Conservation (phyloP, 306 rosid genomes). For the Chamaecrista fasciculata region DNA sequence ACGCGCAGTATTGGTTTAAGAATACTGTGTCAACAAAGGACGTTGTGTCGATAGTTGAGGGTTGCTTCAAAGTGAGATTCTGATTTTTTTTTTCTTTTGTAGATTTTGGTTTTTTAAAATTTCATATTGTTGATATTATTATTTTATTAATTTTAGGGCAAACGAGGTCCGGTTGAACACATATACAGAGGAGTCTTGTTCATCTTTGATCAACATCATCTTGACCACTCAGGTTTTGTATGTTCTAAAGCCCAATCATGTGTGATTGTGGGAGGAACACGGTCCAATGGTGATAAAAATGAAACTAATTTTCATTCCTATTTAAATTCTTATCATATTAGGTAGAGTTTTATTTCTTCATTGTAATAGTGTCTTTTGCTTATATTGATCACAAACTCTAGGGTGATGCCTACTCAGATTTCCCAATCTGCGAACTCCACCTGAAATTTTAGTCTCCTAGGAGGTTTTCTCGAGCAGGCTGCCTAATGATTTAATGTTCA, state of each 20-base stretch:
- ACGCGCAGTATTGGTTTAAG: constrained; percentile 73
- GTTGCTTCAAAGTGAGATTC: constrained; percentile 86
- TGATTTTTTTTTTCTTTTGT: constrained; percentile 30
- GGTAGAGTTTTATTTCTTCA: background rate
- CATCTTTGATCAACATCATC: constrained; percentile 89
- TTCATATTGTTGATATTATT: constrained; percentile 9
- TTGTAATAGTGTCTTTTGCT: constrained; percentile 1
- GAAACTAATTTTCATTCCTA: constrained; percentile 37
- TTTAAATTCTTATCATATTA: background rate
- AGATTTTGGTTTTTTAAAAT: constrained; percentile 25
- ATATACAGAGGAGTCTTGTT: constrained; percentile 85
- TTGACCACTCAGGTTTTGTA: constrained; percentile 97
- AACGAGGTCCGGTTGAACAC: constrained; percentile 98
- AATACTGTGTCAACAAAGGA: constrained; percentile 79
- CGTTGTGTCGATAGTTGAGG: constrained; percentile 81
- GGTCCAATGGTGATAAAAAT: constrained; percentile 79
- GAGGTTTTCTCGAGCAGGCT: constrained; percentile 78
- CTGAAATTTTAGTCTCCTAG: constrained; percentile 76
- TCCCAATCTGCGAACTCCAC: constrained; percentile 58
- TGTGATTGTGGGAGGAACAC: constrained; percentile 92
- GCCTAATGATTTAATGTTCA: constrained; percentile 56
- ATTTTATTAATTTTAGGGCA: constrained; percentile 53
- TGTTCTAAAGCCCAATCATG: constrained; percentile 92
- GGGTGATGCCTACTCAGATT: constrained; percentile 81
- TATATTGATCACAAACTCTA: constrained; percentile 27